Percentiles rank a stretch among this genome's conserved stretches.
These are phyloP conservation scores for Lepiota venenata DNA, from an alignment of 768 basidiomycete species.

Conservation along the genomic window DNA sequence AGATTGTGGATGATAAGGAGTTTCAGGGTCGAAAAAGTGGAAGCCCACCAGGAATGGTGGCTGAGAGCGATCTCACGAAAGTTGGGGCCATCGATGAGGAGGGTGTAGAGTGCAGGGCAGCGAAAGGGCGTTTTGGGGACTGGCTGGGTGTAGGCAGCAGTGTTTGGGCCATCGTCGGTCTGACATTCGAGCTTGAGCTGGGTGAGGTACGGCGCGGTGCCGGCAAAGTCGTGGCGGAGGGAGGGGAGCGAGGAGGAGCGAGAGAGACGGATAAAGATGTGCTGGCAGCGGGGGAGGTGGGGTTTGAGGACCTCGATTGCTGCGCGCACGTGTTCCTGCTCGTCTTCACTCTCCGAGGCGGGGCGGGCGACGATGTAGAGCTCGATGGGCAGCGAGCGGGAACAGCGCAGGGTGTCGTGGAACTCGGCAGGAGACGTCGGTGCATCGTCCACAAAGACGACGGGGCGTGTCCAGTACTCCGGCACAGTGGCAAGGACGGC, in stretches of 20 bases:
- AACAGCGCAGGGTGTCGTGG: not conserved
- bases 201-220: constrained; percentile 9
- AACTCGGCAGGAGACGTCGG: not conserved
- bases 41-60: not conserved
- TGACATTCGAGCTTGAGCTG: constrained; percentile 10
- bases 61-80: not conserved
- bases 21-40: not conserved
- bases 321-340: constrained; percentile 2
- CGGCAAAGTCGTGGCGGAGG: constrained; percentile 11
- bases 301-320: constrained; percentile 8
- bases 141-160: not conserved
- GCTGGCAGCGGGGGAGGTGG: constrained; percentile 6
- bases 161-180: constrained; percentile 3
- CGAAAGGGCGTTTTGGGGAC: not conserved
- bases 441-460: constrained; percentile 6
- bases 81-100: constrained; percentile 5
- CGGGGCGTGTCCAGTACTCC: constrained; percentile 12
- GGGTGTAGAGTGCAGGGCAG: constrained; percentile 3
- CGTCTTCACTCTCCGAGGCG: not conserved
- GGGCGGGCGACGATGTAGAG: constrained; percentile 7
- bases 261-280: constrained; percentile 8
- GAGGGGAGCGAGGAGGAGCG: constrained; percentile 15
- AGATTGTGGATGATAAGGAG: constrained; percentile 2
- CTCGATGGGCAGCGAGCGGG: constrained; percentile 9
- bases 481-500: constrained; percentile 10